phyloP scores from a whole-genome alignment of 306 rosid species.

The Citrullus mucosospermus region DNA sequence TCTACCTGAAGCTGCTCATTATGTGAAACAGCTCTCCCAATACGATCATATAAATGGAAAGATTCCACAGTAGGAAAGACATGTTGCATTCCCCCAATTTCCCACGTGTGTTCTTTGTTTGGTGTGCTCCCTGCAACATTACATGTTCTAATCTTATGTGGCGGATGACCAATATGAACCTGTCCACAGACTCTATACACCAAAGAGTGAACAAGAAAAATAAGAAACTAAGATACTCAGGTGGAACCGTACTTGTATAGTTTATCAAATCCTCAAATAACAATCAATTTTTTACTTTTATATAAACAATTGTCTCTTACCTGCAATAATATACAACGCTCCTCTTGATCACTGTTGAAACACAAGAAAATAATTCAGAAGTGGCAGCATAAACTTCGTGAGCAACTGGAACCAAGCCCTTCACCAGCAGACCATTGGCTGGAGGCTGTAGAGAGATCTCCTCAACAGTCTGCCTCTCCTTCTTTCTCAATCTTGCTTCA shows the following conservation, averaged over 20 bases:
- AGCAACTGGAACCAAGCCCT: constrained; percentile 44
- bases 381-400: constrained; percentile 43
- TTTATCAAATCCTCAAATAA: background rate
- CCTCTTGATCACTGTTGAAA: constrained; percentile 33
- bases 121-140: constrained; percentile 42
- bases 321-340: constrained; percentile 37
- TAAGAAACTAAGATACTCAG: background rate
- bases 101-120: constrained; percentile 58
- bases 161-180: constrained; percentile 58
- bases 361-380: constrained; percentile 26
- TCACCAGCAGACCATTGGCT: constrained; percentile 46
- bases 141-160: constrained; percentile 60
- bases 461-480: constrained; percentile 31
- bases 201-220: constrained; percentile 7
- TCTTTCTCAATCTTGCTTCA: constrained; percentile 36
- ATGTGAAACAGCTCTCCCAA: constrained; percentile 64
- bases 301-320: constrained; percentile 14
- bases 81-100: constrained; percentile 41
- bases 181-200: constrained; percentile 48
- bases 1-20: constrained; percentile 53
- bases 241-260: background rate
- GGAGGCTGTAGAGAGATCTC: constrained; percentile 42
- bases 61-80: constrained; percentile 46
- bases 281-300: background rate
- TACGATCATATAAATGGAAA: constrained; percentile 53